Evolutionary conservation across 129 eudicot species (phyloP).

Genomic region (Pseudognaphalium luteoalbum): DNA sequence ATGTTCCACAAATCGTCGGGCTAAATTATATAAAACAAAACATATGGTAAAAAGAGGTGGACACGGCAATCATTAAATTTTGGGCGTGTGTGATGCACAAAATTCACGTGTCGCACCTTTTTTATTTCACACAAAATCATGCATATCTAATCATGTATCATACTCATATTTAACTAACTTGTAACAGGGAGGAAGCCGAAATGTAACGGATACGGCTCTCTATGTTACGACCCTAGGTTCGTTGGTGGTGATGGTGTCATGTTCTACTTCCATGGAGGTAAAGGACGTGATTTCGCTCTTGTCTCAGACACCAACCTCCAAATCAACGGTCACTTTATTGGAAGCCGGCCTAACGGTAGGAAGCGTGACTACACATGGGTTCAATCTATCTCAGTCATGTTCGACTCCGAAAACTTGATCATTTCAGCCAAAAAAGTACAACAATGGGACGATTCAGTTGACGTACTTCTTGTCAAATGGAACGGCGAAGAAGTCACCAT

Average conservation of each 20-base stretch:
- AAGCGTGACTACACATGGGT: slow-evolving; percentile 74
- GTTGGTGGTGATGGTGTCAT: slow-evolving; percentile 68
- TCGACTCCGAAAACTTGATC: slow-evolving; percentile 47
- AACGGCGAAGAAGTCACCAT: slow-evolving; percentile 33
- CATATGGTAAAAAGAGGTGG: too few relatives aligned
- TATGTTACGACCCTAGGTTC: slow-evolving; percentile 71
- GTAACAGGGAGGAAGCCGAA: slow-evolving; percentile 53
- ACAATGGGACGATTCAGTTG: slow-evolving; percentile 50
- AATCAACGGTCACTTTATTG: slow-evolving; percentile 64
- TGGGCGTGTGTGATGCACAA: too few relatives aligned
- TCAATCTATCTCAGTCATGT: slow-evolving; percentile 56
- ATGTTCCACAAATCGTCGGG: neutral
- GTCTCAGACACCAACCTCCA: slow-evolving; percentile 63
- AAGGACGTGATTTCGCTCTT: slow-evolving; percentile 51
- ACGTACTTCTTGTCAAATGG: slow-evolving; percentile 48
- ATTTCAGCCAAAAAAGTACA: slow-evolving; percentile 45
- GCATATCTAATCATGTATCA: neutral
- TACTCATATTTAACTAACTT: neutral
- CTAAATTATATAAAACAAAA: neutral
- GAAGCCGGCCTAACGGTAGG: slow-evolving; percentile 57
- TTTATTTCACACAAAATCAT: neutral
- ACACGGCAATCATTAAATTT: too few relatives aligned
- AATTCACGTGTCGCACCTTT: neutral
- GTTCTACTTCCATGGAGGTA: slow-evolving; percentile 74
- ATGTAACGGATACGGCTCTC: slow-evolving; percentile 50